phyloP scores from a whole-genome alignment of 163 green algal genomes.

The Coccomyxa subellipsoidea region DNA sequence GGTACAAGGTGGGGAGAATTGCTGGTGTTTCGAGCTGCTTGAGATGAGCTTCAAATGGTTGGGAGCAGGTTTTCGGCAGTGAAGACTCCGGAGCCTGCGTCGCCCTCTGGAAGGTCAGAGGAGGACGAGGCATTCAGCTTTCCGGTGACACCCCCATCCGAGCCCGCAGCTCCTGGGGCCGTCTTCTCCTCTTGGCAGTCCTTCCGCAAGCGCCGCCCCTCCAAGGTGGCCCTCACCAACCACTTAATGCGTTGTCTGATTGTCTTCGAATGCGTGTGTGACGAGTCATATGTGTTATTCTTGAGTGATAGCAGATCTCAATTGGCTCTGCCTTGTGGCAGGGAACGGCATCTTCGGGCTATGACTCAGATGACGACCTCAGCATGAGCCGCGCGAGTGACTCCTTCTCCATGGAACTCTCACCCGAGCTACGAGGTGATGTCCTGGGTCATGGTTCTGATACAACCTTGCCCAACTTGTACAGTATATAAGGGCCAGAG shows the following conservation, averaged over 20 bases:
- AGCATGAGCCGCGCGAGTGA: neutral
- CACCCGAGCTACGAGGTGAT: neutral
- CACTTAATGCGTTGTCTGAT: too few relatives aligned
- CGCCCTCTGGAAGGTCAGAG: neutral
- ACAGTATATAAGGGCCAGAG: too few relatives aligned
- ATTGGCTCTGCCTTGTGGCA: too few relatives aligned
- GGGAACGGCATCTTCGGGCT: neutral
- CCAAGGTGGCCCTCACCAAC: neutral
- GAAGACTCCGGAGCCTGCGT: neutral
- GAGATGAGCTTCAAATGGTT: too few relatives aligned
- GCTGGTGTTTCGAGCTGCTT: too few relatives aligned
- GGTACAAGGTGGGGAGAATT: too few relatives aligned
- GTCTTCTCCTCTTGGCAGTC: slow-evolving; percentile 69
- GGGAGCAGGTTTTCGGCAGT: neutral
- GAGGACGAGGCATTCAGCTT: slow-evolving; percentile 58
- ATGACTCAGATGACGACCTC: neutral
- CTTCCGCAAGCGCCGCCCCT: slow-evolving; percentile 17
- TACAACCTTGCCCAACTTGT: too few relatives aligned
- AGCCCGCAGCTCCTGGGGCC: slow-evolving; percentile 32
- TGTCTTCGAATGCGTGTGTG: too few relatives aligned
- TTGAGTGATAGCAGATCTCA: too few relatives aligned
- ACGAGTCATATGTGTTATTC: too few relatives aligned
- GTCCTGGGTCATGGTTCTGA: too few relatives aligned
- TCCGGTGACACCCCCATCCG: slow-evolving; percentile 51
- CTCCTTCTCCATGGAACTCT: neutral